These are phyloP conservation scores for Solanum hybrid DNA, from an alignment of 305 asterid species.

Conservation along the genomic window DNA sequence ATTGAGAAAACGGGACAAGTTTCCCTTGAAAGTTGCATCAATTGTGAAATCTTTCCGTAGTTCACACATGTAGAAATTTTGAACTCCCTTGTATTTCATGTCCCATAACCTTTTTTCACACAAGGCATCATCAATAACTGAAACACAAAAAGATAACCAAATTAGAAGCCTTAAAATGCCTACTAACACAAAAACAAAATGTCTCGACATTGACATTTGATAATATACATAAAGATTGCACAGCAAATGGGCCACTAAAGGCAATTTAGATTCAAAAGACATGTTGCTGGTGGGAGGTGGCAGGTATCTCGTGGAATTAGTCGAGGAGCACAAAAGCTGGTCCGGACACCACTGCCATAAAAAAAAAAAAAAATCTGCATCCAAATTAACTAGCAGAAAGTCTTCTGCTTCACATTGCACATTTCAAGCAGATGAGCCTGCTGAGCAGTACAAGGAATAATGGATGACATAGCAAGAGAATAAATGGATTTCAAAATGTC, in stretches of 20 bases:
- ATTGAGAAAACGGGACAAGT: slow-evolving; percentile 78
- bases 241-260: neutral
- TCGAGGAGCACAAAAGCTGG: neutral
- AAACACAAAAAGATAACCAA: slow-evolving; percentile 13
- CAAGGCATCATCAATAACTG: slow-evolving; percentile 85
- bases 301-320: neutral
- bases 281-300: neutral
- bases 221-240: neutral
- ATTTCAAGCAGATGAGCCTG: neutral
- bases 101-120: slow-evolving; percentile 91
- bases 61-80: slow-evolving; percentile 93
- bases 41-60: slow-evolving; percentile 79
- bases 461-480: neutral
- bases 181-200: neutral
- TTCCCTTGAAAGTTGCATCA: slow-evolving; percentile 96
- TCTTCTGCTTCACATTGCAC: neutral
- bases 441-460: neutral
- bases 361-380: neutral
- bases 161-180: slow-evolving; percentile 1
- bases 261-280: neutral
- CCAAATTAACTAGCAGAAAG: neutral
- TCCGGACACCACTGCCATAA: neutral
- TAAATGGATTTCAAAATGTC: neutral
- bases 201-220: neutral
- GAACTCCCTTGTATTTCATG: slow-evolving; percentile 65